Conservation (phyloP, 371 early-diverging fungal genomes). For the Mucor indicus region DNA sequence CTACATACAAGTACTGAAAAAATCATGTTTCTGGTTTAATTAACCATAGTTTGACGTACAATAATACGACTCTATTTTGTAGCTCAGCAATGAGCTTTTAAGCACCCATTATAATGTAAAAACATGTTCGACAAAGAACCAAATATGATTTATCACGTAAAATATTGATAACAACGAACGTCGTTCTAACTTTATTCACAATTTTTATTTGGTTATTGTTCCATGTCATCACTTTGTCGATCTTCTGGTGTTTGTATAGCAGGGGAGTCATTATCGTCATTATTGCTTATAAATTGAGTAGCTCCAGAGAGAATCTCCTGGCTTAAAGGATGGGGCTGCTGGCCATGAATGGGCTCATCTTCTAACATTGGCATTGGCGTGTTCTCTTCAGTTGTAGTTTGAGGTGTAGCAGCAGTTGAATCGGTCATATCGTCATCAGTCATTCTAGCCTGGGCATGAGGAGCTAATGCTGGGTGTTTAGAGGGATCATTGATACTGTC, state of each 20-base stretch:
- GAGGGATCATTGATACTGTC: constrained; percentile 40
- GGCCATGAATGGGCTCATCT: constrained; percentile 5
- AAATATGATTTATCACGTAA: too few relatives aligned
- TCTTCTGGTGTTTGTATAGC: constrained; percentile 8
- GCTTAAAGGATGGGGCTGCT: constrained; percentile 4
- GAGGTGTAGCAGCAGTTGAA: constrained; percentile 20
- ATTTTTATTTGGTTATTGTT: too few relatives aligned
- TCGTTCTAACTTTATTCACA: too few relatives aligned
- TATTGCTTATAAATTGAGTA: not conserved
- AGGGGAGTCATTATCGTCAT: constrained; percentile 4
- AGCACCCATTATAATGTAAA: too few relatives aligned
- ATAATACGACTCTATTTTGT: too few relatives aligned
- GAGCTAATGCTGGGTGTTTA: constrained; percentile 41
- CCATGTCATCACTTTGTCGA: not conserved
- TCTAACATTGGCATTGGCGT: constrained; percentile 18
- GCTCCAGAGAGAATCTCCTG: constrained; percentile 8
- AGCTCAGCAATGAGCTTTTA: too few relatives aligned
- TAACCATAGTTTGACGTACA: too few relatives aligned
- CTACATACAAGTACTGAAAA: too few relatives aligned
- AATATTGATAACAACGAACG: too few relatives aligned
- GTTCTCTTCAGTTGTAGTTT: constrained; percentile 7
- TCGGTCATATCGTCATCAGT: constrained; percentile 33
- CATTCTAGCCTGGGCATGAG: constrained; percentile 37
- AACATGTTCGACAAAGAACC: too few relatives aligned
- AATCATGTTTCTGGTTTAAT: too few relatives aligned